phyloP scores from a whole-genome alignment of 345 rosid species.

The Dimocarpus longan region DNA sequence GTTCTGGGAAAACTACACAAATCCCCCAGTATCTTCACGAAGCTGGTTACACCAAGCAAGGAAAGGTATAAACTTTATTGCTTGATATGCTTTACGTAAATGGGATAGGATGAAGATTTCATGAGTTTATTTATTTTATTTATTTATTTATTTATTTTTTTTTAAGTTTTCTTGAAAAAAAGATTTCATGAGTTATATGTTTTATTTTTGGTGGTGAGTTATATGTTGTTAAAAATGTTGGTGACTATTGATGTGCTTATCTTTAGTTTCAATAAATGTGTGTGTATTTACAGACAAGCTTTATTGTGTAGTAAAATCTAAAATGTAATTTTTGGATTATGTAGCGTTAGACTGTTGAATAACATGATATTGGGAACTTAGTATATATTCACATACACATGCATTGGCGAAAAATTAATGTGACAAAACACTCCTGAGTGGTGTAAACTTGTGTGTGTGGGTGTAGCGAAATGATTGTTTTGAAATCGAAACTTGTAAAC shows the following conservation, averaged over 20 bases:
- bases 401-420: not conserved
- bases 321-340: constrained; percentile 6
- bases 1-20: constrained; percentile 98
- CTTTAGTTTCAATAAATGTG: not conserved
- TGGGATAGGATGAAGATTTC: not conserved
- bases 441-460: not conserved
- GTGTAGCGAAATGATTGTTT: too few relatives aligned
- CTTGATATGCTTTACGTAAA: not conserved
- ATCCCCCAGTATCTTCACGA: constrained; percentile 96
- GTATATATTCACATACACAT: too few relatives aligned
- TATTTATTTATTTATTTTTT: too few relatives aligned
- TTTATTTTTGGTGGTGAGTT: not conserved
- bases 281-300: not conserved
- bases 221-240: not conserved
- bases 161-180: too few relatives aligned
- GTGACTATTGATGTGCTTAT: not conserved
- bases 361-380: constrained; percentile 2
- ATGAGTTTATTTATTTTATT: too few relatives aligned
- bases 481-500: not conserved
- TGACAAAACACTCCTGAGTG: not conserved
- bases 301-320: not conserved
- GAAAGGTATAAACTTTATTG: constrained; percentile 60
- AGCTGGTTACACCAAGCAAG: constrained; percentile 91
- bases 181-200: not conserved
- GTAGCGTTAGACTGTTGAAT: not conserved